Conservation (phyloP, 2,329 filamentous ascomycete species). For the Chalaropsis ovoidea region DNA sequence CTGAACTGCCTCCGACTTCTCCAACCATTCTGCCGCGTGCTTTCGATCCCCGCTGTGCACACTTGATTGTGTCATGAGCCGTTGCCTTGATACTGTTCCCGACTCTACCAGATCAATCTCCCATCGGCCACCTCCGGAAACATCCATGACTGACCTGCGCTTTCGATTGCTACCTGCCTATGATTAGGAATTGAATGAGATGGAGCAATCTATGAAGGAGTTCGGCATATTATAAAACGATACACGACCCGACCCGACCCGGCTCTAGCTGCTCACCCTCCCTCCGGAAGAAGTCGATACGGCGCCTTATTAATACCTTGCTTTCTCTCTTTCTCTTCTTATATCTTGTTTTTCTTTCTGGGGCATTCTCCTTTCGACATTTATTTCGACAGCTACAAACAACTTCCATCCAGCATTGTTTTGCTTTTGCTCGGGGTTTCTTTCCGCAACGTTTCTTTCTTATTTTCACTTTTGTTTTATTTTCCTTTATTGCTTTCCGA, state of each 20-base stretch:
- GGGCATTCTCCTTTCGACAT: conserved; percentile 11
- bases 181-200: conserved; percentile 29
- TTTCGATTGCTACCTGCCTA: conserved; percentile 19
- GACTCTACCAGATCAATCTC: not conserved
- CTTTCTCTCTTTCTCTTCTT: not conserved
- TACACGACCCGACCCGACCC: not conserved
- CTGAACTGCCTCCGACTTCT: not conserved
- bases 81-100: not conserved
- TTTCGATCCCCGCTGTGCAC: not conserved
- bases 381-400: conserved; percentile 17
- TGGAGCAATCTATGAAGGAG: conserved; percentile 34
- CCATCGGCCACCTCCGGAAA: not conserved
- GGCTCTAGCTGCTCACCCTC: not conserved
- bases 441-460: conserved; percentile 10
- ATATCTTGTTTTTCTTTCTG: not conserved
- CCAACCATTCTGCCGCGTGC: not conserved
- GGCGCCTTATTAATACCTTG: not conserved
- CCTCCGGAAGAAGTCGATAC: not conserved
- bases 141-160: not conserved
- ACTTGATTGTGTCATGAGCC: conserved; percentile 1
- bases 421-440: conserved; percentile 19
- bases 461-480: conserved; percentile 15
- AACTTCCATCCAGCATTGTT: conserved; percentile 18
- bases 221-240: conserved; percentile 35
- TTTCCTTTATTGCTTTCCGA: not conserved